Conservation (phyloP, 305 asterid genomes). For the Plantago lanceolata region DNA sequence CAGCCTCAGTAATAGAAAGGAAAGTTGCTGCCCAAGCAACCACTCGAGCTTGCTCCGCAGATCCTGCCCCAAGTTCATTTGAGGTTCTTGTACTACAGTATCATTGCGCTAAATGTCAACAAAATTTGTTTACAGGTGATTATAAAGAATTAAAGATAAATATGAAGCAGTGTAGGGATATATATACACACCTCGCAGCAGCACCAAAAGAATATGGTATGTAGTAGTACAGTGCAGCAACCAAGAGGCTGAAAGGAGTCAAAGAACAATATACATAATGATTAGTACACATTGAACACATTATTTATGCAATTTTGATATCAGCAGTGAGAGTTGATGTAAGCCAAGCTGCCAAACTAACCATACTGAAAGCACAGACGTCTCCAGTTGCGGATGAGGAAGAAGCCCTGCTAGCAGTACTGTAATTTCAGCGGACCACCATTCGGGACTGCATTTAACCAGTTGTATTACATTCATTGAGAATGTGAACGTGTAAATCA, state of each 20-base stretch:
- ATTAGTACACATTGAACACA: no score
- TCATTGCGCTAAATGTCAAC: background rate
- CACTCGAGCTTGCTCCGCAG: constrained; percentile 35
- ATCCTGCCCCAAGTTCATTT: constrained; percentile 57
- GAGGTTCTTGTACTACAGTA: constrained; percentile 55
- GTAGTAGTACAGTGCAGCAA: constrained; percentile 34
- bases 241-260: constrained; percentile 38
- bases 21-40: constrained; percentile 38
- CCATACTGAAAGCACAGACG: constrained; percentile 56
- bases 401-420: constrained; percentile 45
- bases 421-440: constrained; percentile 51
- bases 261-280: background rate
- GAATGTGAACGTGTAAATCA: background rate
- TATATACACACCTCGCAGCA: constrained; percentile 36
- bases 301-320: background rate
- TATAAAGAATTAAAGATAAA: background rate
- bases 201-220: constrained; percentile 47
- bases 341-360: constrained; percentile 8
- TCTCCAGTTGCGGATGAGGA: constrained; percentile 51
- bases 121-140: background rate
- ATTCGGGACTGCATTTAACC: constrained; percentile 38
- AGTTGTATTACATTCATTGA: background rate
- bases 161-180: background rate
- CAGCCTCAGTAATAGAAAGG: constrained; percentile 39
- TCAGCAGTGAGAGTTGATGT: background rate